These are phyloP conservation scores for Ananas comosus DNA, from an alignment of 176 grass and related monocot species.

Conservation along the genomic window DNA sequence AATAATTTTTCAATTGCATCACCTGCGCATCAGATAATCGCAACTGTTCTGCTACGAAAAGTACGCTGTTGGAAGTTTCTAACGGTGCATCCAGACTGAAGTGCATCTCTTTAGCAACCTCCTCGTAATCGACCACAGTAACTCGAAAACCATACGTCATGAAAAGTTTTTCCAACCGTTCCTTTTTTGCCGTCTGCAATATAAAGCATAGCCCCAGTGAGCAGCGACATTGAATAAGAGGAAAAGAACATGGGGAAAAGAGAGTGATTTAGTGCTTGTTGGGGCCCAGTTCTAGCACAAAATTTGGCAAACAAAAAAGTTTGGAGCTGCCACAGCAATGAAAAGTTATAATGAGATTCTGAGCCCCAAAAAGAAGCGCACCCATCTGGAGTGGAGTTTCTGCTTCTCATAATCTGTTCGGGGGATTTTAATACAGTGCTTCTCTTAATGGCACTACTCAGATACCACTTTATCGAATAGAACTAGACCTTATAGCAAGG, in stretches of 20 bases:
- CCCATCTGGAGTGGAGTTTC: no score
- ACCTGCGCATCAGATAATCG: slow-evolving; percentile 86
- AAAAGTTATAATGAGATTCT: background rate
- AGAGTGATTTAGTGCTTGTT: background rate
- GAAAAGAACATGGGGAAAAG: background rate
- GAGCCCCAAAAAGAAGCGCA: no score
- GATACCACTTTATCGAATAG: no score
- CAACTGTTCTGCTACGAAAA: slow-evolving; percentile 80
- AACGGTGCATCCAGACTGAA: slow-evolving; percentile 26
- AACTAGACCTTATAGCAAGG: no score
- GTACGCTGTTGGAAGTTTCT: slow-evolving; percentile 15
- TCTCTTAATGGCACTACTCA: no score
- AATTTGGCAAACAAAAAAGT: background rate
- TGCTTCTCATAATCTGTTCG: no score
- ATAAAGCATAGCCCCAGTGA: slow-evolving; percentile 12
- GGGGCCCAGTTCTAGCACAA: no score
- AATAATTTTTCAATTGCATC: slow-evolving; percentile 19
- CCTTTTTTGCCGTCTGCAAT: slow-evolving; percentile 32
- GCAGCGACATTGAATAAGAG: slow-evolving; percentile 5
- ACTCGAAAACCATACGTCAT: slow-evolving; percentile 46
- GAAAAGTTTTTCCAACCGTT: slow-evolving; percentile 55
- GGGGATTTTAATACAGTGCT: no score
- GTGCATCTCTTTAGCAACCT: slow-evolving; percentile 33
- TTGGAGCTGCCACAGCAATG: background rate
- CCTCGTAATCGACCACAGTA: slow-evolving; percentile 37